Evolutionary conservation across 164 flowering plant genomes (phyloP), one percentile per base, ranked within the genome.

Genomic region (Stephania cephalantha): DNA sequence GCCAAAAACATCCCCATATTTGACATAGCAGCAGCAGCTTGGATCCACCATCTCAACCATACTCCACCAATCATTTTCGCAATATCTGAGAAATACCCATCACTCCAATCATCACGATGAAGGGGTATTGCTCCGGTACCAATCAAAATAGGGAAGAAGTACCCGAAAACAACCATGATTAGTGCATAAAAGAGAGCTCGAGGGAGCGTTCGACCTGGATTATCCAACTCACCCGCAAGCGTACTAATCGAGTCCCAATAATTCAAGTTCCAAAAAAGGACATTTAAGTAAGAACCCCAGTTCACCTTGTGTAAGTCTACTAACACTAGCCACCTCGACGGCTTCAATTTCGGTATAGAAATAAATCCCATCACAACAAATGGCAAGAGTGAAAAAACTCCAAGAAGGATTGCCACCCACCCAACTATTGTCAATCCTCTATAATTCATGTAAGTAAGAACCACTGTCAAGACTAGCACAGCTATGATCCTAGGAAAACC

Each of bases 191-290:
- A 78, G 63, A 88, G 78, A 20, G 90, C 82, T 78, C 77, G 82
- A 11, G 90, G 89, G 13, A 88, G 82, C 48, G 89, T 85, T 71
- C 70, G 85, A 74, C 78, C 84, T 2, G 87, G 91, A 76, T 88
- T 79, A 1, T 81, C 78, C 55, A 88, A 89, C 82, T 88, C 91
- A 11, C 91, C 91, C 2, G 86, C 83, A 30, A 86, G 79, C 25
- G 91, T 88, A 73, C 91, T 88, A 22, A 86, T 82, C 3, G 89
- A 86, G 72, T 88, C 89, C 90, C 90, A 88, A 22, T 86, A 87
- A 70, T 87, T 87, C 77, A 88, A 75, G 77, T 88, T 88, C 90
- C 90, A 88, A 72, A 88, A 88, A 15, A 88, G 84, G 18, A 89
- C 85, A 77, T 88, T 88, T 76, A 88, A 64, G 73, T 84, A 88